These are phyloP conservation scores for Populus hybrid DNA, from an alignment of 441 rosid genomes.

Conservation along the genomic window DNA sequence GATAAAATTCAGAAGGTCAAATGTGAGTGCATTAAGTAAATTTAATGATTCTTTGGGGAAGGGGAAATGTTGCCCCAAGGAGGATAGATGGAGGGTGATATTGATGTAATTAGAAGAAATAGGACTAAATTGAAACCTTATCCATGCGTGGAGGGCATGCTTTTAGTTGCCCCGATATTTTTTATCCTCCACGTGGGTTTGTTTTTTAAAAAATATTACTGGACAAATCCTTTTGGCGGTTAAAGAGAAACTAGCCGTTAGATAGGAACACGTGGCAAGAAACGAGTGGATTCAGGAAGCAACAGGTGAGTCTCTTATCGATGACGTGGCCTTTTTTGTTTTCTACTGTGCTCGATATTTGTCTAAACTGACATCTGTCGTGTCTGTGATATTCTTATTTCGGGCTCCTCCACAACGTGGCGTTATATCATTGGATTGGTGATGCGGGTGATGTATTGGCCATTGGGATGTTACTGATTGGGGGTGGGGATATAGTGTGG, in stretches of 20 bases:
- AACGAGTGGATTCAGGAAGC: slow-evolving; percentile 14
- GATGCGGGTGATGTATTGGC: no score
- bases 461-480: not conserved
- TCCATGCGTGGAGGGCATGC: slow-evolving; percentile 18
- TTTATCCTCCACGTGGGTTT: not conserved
- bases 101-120: not conserved
- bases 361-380: slow-evolving; percentile 3
- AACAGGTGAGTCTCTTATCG: slow-evolving; percentile 11
- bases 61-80: not conserved
- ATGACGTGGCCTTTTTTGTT: slow-evolving; percentile 51
- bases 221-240: slow-evolving; percentile 37
- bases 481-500: slow-evolving; percentile 15
- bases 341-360: slow-evolving; percentile 3
- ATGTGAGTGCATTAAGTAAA: no score
- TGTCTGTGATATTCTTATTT: not conserved
- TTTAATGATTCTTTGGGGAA: not conserved
- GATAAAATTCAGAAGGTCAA: no score
- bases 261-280: slow-evolving; percentile 36
- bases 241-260: slow-evolving; percentile 63
- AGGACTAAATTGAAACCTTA: not conserved
- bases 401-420: not conserved
- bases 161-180: slow-evolving; percentile 9
- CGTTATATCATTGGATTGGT: no score
- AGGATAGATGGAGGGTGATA: not conserved
- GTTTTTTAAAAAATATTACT: not conserved